phyloP scores from a whole-genome alignment of 345 rosid species.

The Acer saccharum region DNA sequence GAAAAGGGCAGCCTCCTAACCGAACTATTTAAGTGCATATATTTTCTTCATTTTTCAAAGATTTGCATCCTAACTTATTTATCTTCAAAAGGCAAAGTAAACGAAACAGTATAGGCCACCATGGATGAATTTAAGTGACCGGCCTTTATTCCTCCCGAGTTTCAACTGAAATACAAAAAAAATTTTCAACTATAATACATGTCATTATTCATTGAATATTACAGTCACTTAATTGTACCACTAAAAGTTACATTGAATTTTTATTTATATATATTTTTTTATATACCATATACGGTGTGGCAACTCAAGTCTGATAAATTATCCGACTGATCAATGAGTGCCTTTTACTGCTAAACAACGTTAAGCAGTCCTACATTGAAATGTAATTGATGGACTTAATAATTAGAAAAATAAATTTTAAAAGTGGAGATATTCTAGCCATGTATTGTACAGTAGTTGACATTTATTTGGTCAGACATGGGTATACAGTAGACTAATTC shows the following conservation, averaged over 20 bases:
- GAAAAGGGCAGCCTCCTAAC: slow-evolving; percentile 19
- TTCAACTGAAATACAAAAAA: neutral
- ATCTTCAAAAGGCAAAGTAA: too few species aligned
- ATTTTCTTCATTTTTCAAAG: neutral
- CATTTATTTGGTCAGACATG: neutral
- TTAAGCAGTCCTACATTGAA: too few species aligned
- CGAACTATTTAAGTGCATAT: neutral
- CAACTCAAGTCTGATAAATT: too few species aligned
- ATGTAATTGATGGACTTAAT: neutral
- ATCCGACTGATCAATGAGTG: too few species aligned
- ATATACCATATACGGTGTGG: too few species aligned
- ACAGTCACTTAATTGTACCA: neutral
- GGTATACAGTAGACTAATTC: neutral
- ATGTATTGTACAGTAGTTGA: neutral
- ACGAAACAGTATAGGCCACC: neutral
- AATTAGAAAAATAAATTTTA: neutral
- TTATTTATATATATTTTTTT: too few species aligned
- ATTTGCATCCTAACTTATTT: neutral
- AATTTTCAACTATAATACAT: too few species aligned
- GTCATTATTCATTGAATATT: neutral
- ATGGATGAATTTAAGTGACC: neutral
- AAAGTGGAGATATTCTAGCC: neutral
- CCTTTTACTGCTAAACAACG: too few species aligned
- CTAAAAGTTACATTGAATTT: neutral
- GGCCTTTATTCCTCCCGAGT: neutral